Evolutionary conservation across 202 grass and related monocot genomes (phyloP), one percentile per base, ranked within the genome.

Genomic region (Alloteropsis angusta): DNA sequence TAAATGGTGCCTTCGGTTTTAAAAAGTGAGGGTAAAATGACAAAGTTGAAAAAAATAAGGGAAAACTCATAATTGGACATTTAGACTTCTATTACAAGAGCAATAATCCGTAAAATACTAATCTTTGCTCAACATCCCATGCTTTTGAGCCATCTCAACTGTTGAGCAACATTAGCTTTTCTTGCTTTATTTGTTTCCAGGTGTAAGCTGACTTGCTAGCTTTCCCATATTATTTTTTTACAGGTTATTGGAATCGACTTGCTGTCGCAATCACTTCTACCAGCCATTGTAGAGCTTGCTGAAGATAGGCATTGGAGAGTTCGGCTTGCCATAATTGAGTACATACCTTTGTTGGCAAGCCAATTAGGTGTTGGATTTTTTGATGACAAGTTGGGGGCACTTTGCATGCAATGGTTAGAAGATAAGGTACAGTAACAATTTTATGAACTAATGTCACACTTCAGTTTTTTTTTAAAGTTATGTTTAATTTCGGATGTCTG

Each of bases 361-460:
- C 92, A 94, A 45, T 77, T 94, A 76, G 92, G 92, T n/a, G 72
- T 94, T 72, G 77, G 88, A 59, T 94, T 94, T 88, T 94, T 94
- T 26, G 84, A 94, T 83, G 92, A 94, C 77, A 94, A 94, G 60
- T 73, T 91, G 46, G 88, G 88, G 41, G 84, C 92, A 77, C 88
- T 94, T 34, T 91, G 92, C 84, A 94, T 94, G 92, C 92, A 91
- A 13, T 94, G 92, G 92, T 84, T 94, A 55, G 92, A 94, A 87
- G 92, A 94, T 89, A 94, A 94, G 92, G 35, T 36, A 36, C 35
- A 36, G 3, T 36, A 36, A 36, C 35, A 36, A 36, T 36, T 36
- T 36, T 4, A 2, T 36, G 35, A 36, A 36, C 35, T 4, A 36
- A 36, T 36, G 35, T 36, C 35, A 36, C 35, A 36, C n/a, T n/a